A percentile compares a stretch with the other conserved stretches of the same genome.
Conservation (phyloP, 352 stramenopile genomes). For the Paralagenidium karlingii region DNA sequence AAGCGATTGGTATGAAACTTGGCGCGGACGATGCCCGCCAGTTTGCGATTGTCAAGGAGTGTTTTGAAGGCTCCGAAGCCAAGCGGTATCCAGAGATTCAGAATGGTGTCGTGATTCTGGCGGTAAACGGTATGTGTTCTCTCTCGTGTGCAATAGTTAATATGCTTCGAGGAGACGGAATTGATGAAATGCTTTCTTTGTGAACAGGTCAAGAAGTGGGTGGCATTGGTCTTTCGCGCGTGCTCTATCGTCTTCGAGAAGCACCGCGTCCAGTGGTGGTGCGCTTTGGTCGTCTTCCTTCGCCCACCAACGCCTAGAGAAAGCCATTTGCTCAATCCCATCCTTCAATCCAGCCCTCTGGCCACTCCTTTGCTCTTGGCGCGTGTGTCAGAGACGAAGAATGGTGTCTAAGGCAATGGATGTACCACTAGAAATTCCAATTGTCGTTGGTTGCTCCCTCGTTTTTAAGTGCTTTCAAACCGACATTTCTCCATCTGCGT, state of each 20-base stretch:
- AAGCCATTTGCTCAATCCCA: no score
- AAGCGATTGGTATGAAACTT: constrained; percentile 75
- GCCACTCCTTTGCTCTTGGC: no score
- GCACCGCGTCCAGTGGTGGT: constrained; percentile 68
- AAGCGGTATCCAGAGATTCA: constrained; percentile 67
- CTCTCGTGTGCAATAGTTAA: neutral
- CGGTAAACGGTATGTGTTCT: no score
- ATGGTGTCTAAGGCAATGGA: no score
- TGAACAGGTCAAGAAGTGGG: constrained; percentile 46
- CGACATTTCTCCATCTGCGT: no score
- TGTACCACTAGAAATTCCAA: no score
- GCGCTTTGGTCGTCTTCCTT: constrained; percentile 50
- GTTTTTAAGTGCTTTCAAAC: no score
- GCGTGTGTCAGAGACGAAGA: no score
- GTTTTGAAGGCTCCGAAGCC: constrained; percentile 60
- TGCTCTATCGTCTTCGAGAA: constrained; percentile 64
- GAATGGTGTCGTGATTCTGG: constrained; percentile 67
- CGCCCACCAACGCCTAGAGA: no score
- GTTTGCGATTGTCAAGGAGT: constrained; percentile 76
- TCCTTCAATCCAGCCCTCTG: no score
- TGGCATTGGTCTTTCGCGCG: constrained; percentile 51
- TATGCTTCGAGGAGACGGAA: neutral
- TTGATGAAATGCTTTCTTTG: neutral
- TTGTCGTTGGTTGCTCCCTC: no score
- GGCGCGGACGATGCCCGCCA: constrained; percentile 48